Evolutionary conservation across 371 early-diverging fungal species (phyloP), one percentile per base, ranked within the genome.

Genomic region (Rhizopus arrhizus): DNA sequence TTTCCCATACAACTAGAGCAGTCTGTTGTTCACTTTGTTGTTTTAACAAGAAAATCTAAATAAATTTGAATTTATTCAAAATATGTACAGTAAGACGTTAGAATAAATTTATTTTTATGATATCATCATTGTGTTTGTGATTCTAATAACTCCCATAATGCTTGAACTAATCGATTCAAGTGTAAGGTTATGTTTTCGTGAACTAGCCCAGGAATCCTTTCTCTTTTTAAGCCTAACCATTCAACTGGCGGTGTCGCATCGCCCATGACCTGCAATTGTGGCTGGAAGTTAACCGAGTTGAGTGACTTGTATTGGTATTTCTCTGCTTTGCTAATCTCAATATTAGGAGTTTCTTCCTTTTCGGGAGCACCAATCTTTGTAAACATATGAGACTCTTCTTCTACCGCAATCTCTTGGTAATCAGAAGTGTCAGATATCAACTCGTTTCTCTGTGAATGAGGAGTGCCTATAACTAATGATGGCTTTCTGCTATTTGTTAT

Each of bases 231-330:
- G 8, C 85, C 85, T 3, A 84, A 61, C 85, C 85, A 85, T 68
- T 85, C 85, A 6, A 85, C 75, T 22, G 85, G 83, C 12, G 85
- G 85, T 5, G 85, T 85, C 0, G 85, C 85, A 56, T 85, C 85
- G 1, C 83, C 85, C 83, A 85, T 82, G 5, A 80, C 60, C 57
- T 75, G 74, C 40, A 85, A 57, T 52, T 84, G 82, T 43, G 84
- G 84, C 28, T 80, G 65, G 36, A 85, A 77, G 38, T 72, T 65
- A 4, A 83, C 79, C 22, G 81, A 71, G 29, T 66, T 69, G 7
- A 71, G 48, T 0, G 82, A 58, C 1, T 57, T 52, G 57, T 77
- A 82, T 5, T 62, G 54, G 45, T 67, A 61, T 38, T 61, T 50
- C 33, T 69, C 62, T 1, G 32, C 42, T 2, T 41, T 35, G 3